Evolutionary conservation across 2,329 filamentous ascomycete species (phyloP).

Genomic region (Parascedosporium putredinis): DNA sequence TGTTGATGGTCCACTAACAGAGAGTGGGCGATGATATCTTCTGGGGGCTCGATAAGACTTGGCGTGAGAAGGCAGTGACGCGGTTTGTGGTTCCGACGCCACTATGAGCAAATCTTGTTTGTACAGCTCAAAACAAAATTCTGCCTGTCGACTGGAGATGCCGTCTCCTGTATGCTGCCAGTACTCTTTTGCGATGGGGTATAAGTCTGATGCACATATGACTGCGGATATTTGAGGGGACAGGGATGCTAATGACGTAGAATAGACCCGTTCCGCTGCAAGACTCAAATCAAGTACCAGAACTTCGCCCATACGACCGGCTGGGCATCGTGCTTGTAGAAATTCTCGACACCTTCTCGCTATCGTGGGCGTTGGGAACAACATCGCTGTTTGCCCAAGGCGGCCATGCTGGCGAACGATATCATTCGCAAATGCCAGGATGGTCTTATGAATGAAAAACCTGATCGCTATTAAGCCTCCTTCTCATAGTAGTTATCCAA

Average conservation of each 20-base stretch:
- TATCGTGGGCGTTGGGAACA: constrained; percentile 64
- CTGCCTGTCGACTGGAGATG: constrained; percentile 79
- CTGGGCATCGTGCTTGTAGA: constrained; percentile 44
- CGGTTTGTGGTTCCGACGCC: constrained; percentile 16
- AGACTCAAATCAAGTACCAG: constrained; percentile 54
- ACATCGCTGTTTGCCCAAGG: constrained; percentile 58
- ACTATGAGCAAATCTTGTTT: constrained; percentile 50
- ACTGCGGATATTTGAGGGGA: constrained; percentile 57
- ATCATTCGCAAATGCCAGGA: constrained; percentile 60
- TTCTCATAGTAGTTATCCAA: no score
- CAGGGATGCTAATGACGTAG: constrained; percentile 40
- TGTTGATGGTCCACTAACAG: constrained; percentile 25
- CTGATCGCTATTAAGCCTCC: constrained; percentile 32
- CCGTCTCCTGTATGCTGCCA: constrained; percentile 97
- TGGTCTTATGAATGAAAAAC: constrained; percentile 85
- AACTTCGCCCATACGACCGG: constrained; percentile 37
- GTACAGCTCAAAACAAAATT: constrained; percentile 74
- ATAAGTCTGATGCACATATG: constrained; percentile 57
- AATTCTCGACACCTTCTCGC: constrained; percentile 70
- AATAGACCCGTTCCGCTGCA: constrained; percentile 31
- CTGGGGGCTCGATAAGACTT: constrained; percentile 59
- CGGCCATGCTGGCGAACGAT: constrained; percentile 56
- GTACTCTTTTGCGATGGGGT: constrained; percentile 74
- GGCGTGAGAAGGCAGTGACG: constrained; percentile 14
- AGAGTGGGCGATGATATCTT: constrained; percentile 59